Percentiles rank a stretch among this genome's conserved stretches.
phyloP scores from a whole-genome alignment of 768 basidiomycete species.

The Clitopilus passeckerianus region DNA sequence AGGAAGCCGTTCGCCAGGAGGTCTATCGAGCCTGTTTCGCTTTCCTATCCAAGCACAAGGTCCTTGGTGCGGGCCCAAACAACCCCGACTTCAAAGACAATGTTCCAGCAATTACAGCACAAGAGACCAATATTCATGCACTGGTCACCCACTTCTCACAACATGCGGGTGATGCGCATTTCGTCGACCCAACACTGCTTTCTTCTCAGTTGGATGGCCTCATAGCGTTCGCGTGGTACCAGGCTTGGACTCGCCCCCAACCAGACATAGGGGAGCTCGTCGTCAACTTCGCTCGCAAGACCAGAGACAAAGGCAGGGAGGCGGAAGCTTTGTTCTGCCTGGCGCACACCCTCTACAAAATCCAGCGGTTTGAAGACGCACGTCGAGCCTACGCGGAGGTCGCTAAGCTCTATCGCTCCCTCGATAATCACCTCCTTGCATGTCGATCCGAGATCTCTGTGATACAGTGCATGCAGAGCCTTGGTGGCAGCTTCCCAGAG shows the following conservation, averaged over 20 bases:
- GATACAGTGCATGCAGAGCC: background rate
- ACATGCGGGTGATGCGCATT: background rate
- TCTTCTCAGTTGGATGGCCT: slow-evolving; percentile 8
- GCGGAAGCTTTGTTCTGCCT: background rate
- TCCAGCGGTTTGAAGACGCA: background rate
- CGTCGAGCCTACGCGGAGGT: background rate
- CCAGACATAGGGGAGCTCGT: slow-evolving; percentile 1
- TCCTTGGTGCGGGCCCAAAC: background rate
- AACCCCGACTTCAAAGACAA: slow-evolving; percentile 6
- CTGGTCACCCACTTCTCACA: slow-evolving; percentile 10
- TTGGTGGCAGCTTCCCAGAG: background rate
- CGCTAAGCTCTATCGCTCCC: background rate
- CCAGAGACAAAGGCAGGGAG: too few species aligned
- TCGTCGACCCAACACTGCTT: slow-evolving; percentile 1
- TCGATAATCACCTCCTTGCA: background rate
- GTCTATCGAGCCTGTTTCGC: slow-evolving; percentile 10
- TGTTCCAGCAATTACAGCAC: background rate
- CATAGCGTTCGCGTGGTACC: slow-evolving; percentile 11
- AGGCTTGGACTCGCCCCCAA: slow-evolving; percentile 10
- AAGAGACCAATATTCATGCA: slow-evolving; percentile 11
- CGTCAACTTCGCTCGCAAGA: background rate
- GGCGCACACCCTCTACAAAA: background rate
- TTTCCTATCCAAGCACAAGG: slow-evolving; percentile 9
- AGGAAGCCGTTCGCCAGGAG: background rate
- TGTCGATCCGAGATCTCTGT: background rate